Percentiles rank a stretch among this genome's conserved stretches.
These are phyloP conservation scores for Nicotiana benthamiana DNA, from an alignment of 257 asterid genomes.

Conservation along the genomic window DNA sequence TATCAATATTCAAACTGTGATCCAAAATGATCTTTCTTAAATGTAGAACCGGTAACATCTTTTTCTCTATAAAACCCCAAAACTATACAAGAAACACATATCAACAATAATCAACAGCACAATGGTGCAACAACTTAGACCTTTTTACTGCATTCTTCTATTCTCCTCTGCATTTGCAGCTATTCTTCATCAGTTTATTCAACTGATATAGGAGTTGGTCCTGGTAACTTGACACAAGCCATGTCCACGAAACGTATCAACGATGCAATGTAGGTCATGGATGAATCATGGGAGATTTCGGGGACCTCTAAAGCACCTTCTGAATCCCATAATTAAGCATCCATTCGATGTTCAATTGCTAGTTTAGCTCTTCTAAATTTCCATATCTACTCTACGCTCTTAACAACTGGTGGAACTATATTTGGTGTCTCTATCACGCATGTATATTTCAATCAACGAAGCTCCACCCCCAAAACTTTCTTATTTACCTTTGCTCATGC, in stretches of 20 bases:
- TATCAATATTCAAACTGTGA: slow-evolving; percentile 8
- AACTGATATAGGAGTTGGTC: slow-evolving; percentile 8
- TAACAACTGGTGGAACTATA: background rate
- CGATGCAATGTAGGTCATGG: slow-evolving; percentile 34
- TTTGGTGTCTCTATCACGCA: no score
- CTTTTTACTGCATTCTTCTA: slow-evolving; percentile 21
- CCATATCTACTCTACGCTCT: background rate
- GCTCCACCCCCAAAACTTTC: background rate
- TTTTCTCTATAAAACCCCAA: slow-evolving; percentile 17
- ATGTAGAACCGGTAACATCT: slow-evolving; percentile 26
- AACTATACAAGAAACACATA: background rate
- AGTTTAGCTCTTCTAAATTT: slow-evolving; percentile 19
- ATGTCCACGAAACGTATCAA: background rate
- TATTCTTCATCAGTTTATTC: slow-evolving; percentile 8
- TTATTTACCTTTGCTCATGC: background rate
- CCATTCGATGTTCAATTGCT: slow-evolving; percentile 29
- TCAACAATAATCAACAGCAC: slow-evolving; percentile 5
- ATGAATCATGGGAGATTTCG: slow-evolving; percentile 65
- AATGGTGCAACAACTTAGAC: slow-evolving; percentile 24
- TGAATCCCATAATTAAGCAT: slow-evolving; percentile 28
- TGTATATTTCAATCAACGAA: background rate
- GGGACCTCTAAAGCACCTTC: slow-evolving; percentile 34
- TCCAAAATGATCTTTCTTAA: slow-evolving; percentile 21
- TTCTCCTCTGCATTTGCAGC: slow-evolving; percentile 28
- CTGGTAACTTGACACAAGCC: background rate